These are phyloP conservation scores for Aspergillus candidus DNA, from an alignment of 2,329 filamentous ascomycete genomes.

Conservation along the genomic window DNA sequence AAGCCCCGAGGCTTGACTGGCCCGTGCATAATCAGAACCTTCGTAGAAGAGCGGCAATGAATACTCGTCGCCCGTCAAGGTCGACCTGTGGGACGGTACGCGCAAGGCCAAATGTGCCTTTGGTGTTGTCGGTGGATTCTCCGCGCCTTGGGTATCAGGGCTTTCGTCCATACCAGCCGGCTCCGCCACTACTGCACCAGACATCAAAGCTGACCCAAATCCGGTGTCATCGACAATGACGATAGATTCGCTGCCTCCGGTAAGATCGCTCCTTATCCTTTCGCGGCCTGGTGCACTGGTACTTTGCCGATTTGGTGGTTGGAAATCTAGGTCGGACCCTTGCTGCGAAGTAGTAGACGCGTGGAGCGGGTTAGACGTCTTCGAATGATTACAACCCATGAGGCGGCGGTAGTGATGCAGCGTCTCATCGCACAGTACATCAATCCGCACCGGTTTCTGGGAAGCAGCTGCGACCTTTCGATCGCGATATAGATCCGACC, in stretches of 20 bases:
- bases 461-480: conserved; percentile 29
- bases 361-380: conserved; percentile 3
- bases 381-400: conserved; percentile 20
- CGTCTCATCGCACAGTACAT: conserved; percentile 72
- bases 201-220: conserved; percentile 33
- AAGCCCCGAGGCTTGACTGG: conserved; percentile 9
- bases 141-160: conserved; percentile 13
- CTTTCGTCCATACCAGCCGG: conserved; percentile 9
- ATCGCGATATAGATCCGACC: conserved; percentile 40
- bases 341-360: conserved; percentile 2
- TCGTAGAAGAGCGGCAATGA: conserved; percentile 27
- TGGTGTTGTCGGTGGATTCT: conserved; percentile 8
- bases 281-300: conserved; percentile 13
- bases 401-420: conserved; percentile 73
- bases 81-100: conserved; percentile 17
- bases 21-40: conserved; percentile 10
- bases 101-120: conserved; percentile 12
- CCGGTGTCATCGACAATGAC: conserved; percentile 70
- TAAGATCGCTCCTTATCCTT: conserved; percentile 52
- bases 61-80: conserved; percentile 20
- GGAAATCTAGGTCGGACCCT: conserved; percentile 1
- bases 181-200: conserved; percentile 30
- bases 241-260: conserved; percentile 80
- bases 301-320: background rate
- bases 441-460: conserved; percentile 60